A percentile compares a stretch with the other conserved stretches of the same genome.
phyloP scores from a whole-genome alignment of 805 yeast species.

The Kodamaea lidongshanica region DNA sequence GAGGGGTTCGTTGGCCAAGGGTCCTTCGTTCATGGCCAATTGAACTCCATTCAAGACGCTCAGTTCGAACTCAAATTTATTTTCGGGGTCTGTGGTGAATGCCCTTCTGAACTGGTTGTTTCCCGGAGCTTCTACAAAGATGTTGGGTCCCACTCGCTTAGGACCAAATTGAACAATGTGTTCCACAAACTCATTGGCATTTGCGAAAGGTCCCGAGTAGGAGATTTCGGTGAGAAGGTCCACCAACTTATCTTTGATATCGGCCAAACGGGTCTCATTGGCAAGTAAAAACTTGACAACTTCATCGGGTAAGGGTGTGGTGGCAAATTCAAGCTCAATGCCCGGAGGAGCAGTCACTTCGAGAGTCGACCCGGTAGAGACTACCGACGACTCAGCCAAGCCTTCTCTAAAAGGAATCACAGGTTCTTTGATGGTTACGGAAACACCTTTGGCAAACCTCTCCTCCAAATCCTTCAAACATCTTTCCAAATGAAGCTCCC shows the following conservation, averaged over 20 bases:
- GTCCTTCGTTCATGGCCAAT: slow-evolving; percentile 77
- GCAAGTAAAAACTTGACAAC: slow-evolving; percentile 45
- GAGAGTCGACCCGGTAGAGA: slow-evolving; percentile 19
- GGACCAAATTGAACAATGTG: slow-evolving; percentile 68
- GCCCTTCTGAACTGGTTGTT: slow-evolving; percentile 26
- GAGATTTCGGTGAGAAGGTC: slow-evolving; percentile 13
- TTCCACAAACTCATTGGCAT: slow-evolving; percentile 18
- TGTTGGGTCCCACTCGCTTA: slow-evolving; percentile 66
- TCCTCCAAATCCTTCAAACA: slow-evolving; percentile 87
- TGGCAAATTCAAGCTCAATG: slow-evolving; percentile 46
- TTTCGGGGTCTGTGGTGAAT: slow-evolving; percentile 15
- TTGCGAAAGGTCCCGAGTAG: slow-evolving; percentile 18
- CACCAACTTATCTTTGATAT: slow-evolving; percentile 11
- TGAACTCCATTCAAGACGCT: slow-evolving; percentile 79
- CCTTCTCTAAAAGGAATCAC: slow-evolving; percentile 94
- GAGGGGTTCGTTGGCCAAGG: slow-evolving; percentile 78
- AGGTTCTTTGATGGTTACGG: slow-evolving; percentile 80
- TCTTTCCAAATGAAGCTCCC: slow-evolving; percentile 92
- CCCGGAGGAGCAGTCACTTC: slow-evolving; percentile 39
- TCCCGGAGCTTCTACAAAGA: slow-evolving; percentile 51
- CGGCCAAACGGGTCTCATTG: slow-evolving; percentile 25
- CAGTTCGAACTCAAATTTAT: slow-evolving; percentile 42
- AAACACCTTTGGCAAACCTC: slow-evolving; percentile 82
- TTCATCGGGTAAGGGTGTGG: slow-evolving; percentile 51
- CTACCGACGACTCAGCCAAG: slow-evolving; percentile 46